Evolutionary conservation across 371 early-diverging fungal species (phyloP), one percentile per base, ranked within the genome.

Genomic region (Rhizopus sp.): DNA sequence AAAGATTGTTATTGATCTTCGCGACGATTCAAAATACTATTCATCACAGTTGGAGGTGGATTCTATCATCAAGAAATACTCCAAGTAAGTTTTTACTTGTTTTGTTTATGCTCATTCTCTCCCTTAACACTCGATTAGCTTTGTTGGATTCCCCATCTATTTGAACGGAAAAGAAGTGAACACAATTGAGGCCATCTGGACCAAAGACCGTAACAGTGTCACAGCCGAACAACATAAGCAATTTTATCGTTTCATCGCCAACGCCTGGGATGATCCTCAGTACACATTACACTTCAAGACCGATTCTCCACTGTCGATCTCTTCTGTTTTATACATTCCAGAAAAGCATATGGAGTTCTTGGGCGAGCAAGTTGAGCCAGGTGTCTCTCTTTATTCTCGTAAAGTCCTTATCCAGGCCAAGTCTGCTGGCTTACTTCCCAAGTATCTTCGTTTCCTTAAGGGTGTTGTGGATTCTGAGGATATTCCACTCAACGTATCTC

Each of bases 381-480:
- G 91, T 35, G 87, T 92, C 58, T 88, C 82, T 52, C 77, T 92
- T 41, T 92, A 91, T 66, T 88, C 88, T 30, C 85, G 91, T 61
- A 88, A 88, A 59, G 91, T 92, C 17, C 71, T 92, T 69, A 92
- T 92, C 60, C 89, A 89, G 69, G 79, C 88, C 31, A 88, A 92
- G 55, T 85, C 86, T 17, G 81, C 80, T 50, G 81, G 84, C 41
- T 83, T 93, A 48, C 76, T 90, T 60, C 96, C 90, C 33, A 85
- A 80, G 57, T 96, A 84, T 81, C 75, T 91, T 53, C 84, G 88
- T 12, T 92, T 92, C 52, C 77, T 92, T 50, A 89, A 91, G 75
- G 97, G 98, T 49, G 90, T 98, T 30, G 93, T 99, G 10, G 96
- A 97, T 68, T 92, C 92, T 10, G 96, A 96, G 69, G 99, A 99